Percentiles rank a stretch among this genome's conserved stretches.
These are phyloP conservation scores for Hippophae tibetana DNA, from an alignment of 306 rosid species.

Conservation along the genomic window DNA sequence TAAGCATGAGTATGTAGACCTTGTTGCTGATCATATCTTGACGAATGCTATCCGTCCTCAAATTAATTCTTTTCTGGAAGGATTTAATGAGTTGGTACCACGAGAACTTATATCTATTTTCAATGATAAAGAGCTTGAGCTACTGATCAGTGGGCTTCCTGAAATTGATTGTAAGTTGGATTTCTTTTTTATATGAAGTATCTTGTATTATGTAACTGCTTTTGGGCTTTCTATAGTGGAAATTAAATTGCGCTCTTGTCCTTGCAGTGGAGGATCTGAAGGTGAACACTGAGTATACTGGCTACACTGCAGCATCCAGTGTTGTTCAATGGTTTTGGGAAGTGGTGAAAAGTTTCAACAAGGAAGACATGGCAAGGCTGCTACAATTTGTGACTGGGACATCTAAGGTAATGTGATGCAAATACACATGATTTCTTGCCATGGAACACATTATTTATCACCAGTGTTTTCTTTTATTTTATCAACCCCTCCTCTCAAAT, in stretches of 20 bases:
- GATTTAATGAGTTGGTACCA: slow-evolving; percentile 77
- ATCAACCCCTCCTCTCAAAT: no score
- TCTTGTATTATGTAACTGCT: slow-evolving; percentile 4
- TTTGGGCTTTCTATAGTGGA: slow-evolving; percentile 3
- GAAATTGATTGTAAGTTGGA: slow-evolving; percentile 87
- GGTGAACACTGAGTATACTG: slow-evolving; percentile 80
- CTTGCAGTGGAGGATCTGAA: slow-evolving; percentile 91
- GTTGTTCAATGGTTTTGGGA: slow-evolving; percentile 99
- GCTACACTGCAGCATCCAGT: slow-evolving; percentile 81
- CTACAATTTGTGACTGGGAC: slow-evolving; percentile 99
- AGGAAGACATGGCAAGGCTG: slow-evolving; percentile 98
- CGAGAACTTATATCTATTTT: slow-evolving; percentile 77
- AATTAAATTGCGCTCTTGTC: slow-evolving; percentile 25
- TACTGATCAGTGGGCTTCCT: slow-evolving; percentile 98
- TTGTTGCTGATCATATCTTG: slow-evolving; percentile 89
- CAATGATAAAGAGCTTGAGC: slow-evolving; percentile 95
- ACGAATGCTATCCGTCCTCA: slow-evolving; percentile 97
- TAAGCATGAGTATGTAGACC: slow-evolving; percentile 95
- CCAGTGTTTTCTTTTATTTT: no score
- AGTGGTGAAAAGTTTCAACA: slow-evolving; percentile 72
- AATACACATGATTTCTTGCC: no score
- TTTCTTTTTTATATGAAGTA: slow-evolving; percentile 3
- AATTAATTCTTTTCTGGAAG: slow-evolving; percentile 75
- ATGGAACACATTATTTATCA: no score
- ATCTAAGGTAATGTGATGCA: slow-evolving; percentile 58